phyloP scores from a whole-genome alignment of 768 basidiomycete species.

The Collybia sp. region DNA sequence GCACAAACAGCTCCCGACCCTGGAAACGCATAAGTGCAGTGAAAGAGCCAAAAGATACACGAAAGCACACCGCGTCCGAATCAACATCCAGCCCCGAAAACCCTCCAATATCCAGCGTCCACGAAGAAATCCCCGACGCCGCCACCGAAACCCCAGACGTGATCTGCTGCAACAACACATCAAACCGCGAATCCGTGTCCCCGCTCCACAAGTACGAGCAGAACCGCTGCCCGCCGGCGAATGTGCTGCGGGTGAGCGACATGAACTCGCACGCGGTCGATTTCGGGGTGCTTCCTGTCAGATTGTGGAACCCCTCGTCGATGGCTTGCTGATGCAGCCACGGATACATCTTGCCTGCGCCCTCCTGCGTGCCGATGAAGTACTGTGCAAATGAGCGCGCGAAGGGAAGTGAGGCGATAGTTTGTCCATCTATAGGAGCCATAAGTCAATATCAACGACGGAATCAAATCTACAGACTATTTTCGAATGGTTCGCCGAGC shows the following conservation, averaged over 20 bases:
- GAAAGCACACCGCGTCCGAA: constrained; percentile 15
- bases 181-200: constrained; percentile 28
- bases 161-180: constrained; percentile 28
- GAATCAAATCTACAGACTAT: constrained; percentile 15
- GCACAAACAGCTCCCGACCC: constrained; percentile 28
- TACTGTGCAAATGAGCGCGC: constrained; percentile 29
- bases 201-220: constrained; percentile 34
- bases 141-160: constrained; percentile 27
- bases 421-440: constrained; percentile 20
- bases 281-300: constrained; percentile 15
- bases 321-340: constrained; percentile 34
- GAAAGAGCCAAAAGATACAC: background rate
- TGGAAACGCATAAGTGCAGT: constrained; percentile 1
- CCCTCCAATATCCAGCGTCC: constrained; percentile 33
- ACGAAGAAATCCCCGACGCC: constrained; percentile 29
- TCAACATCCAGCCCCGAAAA: constrained; percentile 27
- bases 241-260: constrained; percentile 31
- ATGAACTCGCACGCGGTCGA: constrained; percentile 24
- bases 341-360: constrained; percentile 29
- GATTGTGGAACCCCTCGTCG: constrained; percentile 28
- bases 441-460: background rate
- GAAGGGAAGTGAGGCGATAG: constrained; percentile 23
- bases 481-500: constrained; percentile 28
- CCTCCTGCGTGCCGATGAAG: constrained; percentile 30
- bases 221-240: constrained; percentile 29